A percentile compares a stretch with the other conserved stretches of the same genome.
Evolutionary conservation across 805 yeast genomes (phyloP).

Genomic region (Wickerhamiella siamensis): DNA sequence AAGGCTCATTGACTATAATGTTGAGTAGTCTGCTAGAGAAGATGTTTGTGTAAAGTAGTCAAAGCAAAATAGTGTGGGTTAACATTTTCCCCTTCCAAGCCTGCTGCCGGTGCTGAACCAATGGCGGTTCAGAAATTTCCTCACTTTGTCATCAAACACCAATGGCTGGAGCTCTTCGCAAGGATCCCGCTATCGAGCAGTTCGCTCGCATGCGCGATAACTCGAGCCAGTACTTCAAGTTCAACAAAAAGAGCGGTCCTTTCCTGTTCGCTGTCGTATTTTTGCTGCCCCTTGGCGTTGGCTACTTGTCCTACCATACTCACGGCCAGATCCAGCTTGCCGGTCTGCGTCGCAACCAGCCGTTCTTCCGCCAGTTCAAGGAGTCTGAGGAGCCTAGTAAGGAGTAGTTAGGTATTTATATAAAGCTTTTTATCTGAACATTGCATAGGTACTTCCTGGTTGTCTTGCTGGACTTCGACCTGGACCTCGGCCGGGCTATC

Average conservation of each 20-base stretch:
- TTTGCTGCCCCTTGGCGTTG: constrained; percentile 24
- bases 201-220: constrained; percentile 23
- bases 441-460: too few relatives aligned
- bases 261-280: constrained; percentile 22
- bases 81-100: too few relatives aligned
- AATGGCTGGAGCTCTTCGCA: constrained; percentile 23
- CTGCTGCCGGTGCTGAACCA: background rate
- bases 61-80: too few relatives aligned
- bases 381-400: background rate
- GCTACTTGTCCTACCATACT: constrained; percentile 23
- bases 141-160: background rate
- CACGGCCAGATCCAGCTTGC: constrained; percentile 22
- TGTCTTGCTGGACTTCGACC: too few relatives aligned
- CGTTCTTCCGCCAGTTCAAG: constrained; percentile 14
- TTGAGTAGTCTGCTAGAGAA: background rate
- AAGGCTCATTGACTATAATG: constrained; percentile 4
- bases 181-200: constrained; percentile 25
- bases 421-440: too few relatives aligned
- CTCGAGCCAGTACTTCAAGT: constrained; percentile 20
- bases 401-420: background rate
- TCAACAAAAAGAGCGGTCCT: constrained; percentile 20
- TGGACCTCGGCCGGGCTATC: too few relatives aligned
- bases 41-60: too few relatives aligned
- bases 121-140: background rate
- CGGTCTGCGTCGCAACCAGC: constrained; percentile 17